Base-by-base conservation (phyloP, 352 stramenopile genomes). In the Globisporangium camurandrum region DNA sequence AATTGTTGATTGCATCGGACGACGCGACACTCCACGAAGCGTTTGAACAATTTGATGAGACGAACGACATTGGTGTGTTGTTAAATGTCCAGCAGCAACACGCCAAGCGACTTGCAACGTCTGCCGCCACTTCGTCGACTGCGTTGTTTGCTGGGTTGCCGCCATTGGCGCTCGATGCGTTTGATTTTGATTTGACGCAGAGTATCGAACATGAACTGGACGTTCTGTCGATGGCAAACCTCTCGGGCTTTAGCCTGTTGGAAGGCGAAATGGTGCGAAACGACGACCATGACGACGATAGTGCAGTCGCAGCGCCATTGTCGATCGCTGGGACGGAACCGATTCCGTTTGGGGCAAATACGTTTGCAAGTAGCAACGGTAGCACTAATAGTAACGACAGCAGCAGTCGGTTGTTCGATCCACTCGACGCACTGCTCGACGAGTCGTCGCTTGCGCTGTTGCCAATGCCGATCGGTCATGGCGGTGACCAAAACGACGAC, bases 1-100 rank as follows among this genome's bases (percentile, higher is more conserved):
- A 81, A 63, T 58, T 91, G 48, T 66, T 91, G n/a, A 74, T 91
- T 47, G 66, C 73, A 28, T 88, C 75, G 3, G 80, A 91, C 34
- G 77, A 88, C 54, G 86, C 70, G 46, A 56, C 65, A 12, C 57
- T 91, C 51, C 74, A 88, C 57, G 58, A 75, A 22, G 80, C 80
- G 10, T 91, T 91, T 44, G 80, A 91, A 33, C 56, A 71, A 38
- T 91, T 86, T 51, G 80, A 91, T 52, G 80, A 88, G 56, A 91
- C 80, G 20, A 75, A 75, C 2, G 80, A 91, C 46, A 52, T 91
- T 40, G 74, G 86, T 39, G 75, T 75, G 49, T 54, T 91, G 46
- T 64, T 91, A 33, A 88, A 81, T 39, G 50, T 81, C 46, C 72
- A 88, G 20, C 51, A 61, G 40, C 87, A 20, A 56, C 63, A 37